Evolutionary conservation across 495 filamentous ascomycete genomes (phyloP).

Genomic region (Penicillium riverlandense): DNA sequence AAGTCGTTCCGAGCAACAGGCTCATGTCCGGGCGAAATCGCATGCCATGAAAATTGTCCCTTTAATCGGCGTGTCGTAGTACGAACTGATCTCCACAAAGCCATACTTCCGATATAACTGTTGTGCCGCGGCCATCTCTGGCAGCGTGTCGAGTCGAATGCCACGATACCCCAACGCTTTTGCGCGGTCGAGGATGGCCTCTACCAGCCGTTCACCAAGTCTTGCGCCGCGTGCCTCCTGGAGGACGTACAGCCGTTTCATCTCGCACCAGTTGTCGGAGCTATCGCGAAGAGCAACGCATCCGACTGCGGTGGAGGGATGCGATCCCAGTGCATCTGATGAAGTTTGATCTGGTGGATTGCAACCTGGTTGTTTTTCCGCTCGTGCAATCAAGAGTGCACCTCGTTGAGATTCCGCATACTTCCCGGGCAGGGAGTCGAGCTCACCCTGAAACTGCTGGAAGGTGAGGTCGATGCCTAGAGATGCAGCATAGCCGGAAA

Average conservation of each 20-base stretch:
- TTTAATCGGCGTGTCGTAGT: conserved; percentile 50
- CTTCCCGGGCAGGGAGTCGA: conserved; percentile 46
- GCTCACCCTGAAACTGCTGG: conserved; percentile 48
- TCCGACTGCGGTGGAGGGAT: conserved; percentile 26
- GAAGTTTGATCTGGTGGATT: too few species aligned
- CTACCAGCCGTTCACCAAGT: conserved; percentile 39
- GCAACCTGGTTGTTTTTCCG: background rate
- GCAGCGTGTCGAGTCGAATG: conserved; percentile 51
- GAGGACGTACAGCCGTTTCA: conserved; percentile 51
- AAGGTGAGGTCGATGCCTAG: conserved; percentile 50
- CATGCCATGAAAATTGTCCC: conserved; percentile 36
- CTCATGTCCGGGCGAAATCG: conserved; percentile 10
- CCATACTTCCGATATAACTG: conserved; percentile 42
- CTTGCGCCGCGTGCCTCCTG: conserved; percentile 39
- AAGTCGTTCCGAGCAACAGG: too few species aligned
- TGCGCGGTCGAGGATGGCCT: conserved; percentile 37
- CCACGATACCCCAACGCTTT: conserved; percentile 41
- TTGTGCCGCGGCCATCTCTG: conserved; percentile 46
- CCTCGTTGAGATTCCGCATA: conserved; percentile 39
- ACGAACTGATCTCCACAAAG: conserved; percentile 46
- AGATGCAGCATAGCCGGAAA: conserved; percentile 45
- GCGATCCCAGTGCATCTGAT: background rate
- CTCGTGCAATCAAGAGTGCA: conserved; percentile 40
- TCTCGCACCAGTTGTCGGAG: conserved; percentile 40
- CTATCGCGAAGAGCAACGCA: conserved; percentile 35